Evolutionary conservation across 1,284 basidiomycete species (phyloP).

Genomic region (Agaricales sp.): DNA sequence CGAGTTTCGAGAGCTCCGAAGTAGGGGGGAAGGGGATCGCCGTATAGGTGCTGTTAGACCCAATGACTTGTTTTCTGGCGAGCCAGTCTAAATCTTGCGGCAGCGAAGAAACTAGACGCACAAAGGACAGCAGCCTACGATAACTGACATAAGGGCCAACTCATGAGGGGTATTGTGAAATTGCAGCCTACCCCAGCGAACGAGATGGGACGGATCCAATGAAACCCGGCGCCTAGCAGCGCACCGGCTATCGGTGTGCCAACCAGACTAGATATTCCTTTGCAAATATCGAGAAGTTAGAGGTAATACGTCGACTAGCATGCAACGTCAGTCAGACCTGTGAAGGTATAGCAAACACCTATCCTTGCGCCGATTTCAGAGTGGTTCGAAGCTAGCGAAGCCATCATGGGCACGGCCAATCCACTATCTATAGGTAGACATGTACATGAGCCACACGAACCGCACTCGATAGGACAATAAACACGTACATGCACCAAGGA

Average conservation of each 20-base stretch:
- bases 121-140: too few species aligned
- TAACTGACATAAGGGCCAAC: too few species aligned
- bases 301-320: too few species aligned
- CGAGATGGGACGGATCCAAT: background rate
- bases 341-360: background rate
- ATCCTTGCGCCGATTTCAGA: background rate
- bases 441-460: too few species aligned
- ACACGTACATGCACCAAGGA: background rate
- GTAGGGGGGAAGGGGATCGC: too few species aligned
- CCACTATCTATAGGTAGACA: background rate
- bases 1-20: too few species aligned
- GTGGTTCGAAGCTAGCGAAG: background rate
- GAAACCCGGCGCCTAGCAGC: background rate
- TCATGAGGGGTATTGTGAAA: too few species aligned
- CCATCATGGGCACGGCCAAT: background rate
- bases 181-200: background rate
- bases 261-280: background rate
- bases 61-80: too few species aligned
- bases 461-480: background rate
- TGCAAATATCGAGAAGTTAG: background rate
- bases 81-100: too few species aligned
- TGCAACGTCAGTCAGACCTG: background rate
- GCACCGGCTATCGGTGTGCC: background rate
- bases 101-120: too few species aligned
- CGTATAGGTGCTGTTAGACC: too few species aligned